Evolutionary conservation across 2,329 filamentous ascomycete genomes (phyloP).

Genomic region (Trichoderma hamatum): DNA sequence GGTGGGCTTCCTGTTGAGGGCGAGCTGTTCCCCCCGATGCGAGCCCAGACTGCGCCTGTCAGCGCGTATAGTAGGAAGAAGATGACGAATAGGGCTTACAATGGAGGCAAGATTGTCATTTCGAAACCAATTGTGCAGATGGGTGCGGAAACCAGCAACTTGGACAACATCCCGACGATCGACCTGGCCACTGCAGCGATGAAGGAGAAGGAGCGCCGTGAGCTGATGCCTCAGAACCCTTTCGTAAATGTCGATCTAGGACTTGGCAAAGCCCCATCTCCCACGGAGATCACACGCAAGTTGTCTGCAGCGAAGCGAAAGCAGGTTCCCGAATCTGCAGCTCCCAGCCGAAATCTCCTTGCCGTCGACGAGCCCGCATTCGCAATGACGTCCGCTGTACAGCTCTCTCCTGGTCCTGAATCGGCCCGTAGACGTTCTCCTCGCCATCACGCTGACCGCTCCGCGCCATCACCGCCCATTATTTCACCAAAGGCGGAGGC

Average conservation of each 20-base stretch:
- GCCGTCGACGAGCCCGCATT: slow-evolving; percentile 14
- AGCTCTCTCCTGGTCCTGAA: slow-evolving; percentile 55
- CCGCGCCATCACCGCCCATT: background rate
- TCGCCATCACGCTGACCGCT: slow-evolving; percentile 30
- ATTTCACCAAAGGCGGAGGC: slow-evolving; percentile 10
- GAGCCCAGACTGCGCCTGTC: slow-evolving; percentile 35
- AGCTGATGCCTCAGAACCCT: slow-evolving; percentile 36
- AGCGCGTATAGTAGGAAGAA: slow-evolving; percentile 22
- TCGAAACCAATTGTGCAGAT: slow-evolving; percentile 52
- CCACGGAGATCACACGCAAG: slow-evolving; percentile 41
- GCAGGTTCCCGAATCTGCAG: slow-evolving; percentile 34
- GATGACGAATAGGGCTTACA: slow-evolving; percentile 29
- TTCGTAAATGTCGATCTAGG: slow-evolving; percentile 40
- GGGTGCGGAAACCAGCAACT: slow-evolving; percentile 43
- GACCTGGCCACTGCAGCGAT: slow-evolving; percentile 53
- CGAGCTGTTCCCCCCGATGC: slow-evolving; percentile 48
- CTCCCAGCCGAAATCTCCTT: slow-evolving; percentile 5
- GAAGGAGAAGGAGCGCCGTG: slow-evolving; percentile 51
- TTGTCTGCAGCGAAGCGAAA: slow-evolving; percentile 44
- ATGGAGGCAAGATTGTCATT: slow-evolving; percentile 49
- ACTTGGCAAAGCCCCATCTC: slow-evolving; percentile 40
- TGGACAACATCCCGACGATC: slow-evolving; percentile 52
- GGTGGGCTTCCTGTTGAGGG: slow-evolving; percentile 46
- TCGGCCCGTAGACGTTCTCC: slow-evolving; percentile 57
- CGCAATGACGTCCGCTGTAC: slow-evolving; percentile 43